Evolutionary conservation across 2,329 filamentous ascomycete genomes (phyloP), one percentile per base, ranked within the genome.

Genomic region (Bipolaris oryzae): DNA sequence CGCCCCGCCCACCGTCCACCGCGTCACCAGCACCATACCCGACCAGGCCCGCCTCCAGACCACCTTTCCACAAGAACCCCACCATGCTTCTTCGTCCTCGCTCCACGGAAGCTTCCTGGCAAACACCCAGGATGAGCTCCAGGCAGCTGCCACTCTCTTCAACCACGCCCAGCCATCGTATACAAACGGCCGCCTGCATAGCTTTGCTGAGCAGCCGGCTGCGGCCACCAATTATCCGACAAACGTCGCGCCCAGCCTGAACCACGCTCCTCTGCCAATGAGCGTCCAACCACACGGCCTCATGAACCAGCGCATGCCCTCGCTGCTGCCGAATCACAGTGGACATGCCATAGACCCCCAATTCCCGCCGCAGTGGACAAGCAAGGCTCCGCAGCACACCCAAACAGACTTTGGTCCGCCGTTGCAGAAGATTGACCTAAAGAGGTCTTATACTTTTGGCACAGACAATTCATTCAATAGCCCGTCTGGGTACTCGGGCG

Each of bases 391-490:
- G 9, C 65, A 67, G 23, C 60, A 62, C 34, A 62, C 66, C 21
- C 56, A 67, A 3, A 52, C 64, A 7, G 62, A 68, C 21, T 64
- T 66, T 18, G 61, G 48, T 4, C 60, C 68, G 10, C 47, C 63
- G 4, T 43, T 62, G 15, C 57, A 55, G 31, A 63, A 63, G 35
- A 57, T 64, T 0, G 57, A 39, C 11, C 44, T 74, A n/a, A 73
- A 72, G 56, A 57, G 70, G 37, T 61, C 70, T 7, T 75, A 74
- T 34, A 72, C 70, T 0, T 76, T 74, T 49, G 74, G 74, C 21
- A 75, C 73, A 1, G 74, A 76, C 53, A 67, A 66, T 45, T 66
- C 70, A 5, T 76, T 76, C 65, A 72, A 69, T 47, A 72, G 72
- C 50, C 61, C 64, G 1, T 57, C 64, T 28, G 72, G 68, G 1